Base-by-base conservation (phyloP, 306 rosid genomes). In the Castanea sativa region DNA sequence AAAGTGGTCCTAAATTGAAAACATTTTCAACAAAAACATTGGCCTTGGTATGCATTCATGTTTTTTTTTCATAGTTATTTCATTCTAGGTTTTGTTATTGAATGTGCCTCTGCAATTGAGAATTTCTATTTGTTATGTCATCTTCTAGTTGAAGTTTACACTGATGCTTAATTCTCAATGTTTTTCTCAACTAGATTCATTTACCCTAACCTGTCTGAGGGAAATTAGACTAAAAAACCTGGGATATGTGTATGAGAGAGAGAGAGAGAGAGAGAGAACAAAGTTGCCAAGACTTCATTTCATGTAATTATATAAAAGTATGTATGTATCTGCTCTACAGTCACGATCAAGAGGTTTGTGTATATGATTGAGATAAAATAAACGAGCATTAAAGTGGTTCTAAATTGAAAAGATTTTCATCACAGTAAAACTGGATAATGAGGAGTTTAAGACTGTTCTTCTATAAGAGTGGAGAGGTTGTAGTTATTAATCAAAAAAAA, bases 31-130 rank as follows among this genome's bases (percentile, higher is more conserved):
- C 92, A 29, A 95, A 92, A 89, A 91, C 92, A 45, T 72, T 95
- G 87, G 99, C 99, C 45, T 76, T 95, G 99, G 99, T 92, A 93
- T 75, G 75, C 27, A 18, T 72, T 81, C 64, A 8, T 38, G 41
- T 33, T 55, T 56, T 20, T 5, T 43, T 71, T 32, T 33, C 41
- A 35, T 4, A 4, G 6, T 35, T 35, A 35, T 13, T 5, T 58
- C 69, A 1, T 32, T 43, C 68, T 41, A 1, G 2, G 15, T 76
- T 56, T 65, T 21, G 25, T 72, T 63, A 55, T 51, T 32, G 75
- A n/a, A 76, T 60, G 59, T 74, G 29, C 77, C 72, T 77, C 21
- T 79, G 76, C 23, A 14, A 33, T 78, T 56, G 35, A 41, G 45
- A 32, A 58, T 55, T 75, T 71, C 55, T 75, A 61, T 78, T 38